Conservation (phyloP, 495 filamentous ascomycete species). For the Aspergillus baeticus region DNA sequence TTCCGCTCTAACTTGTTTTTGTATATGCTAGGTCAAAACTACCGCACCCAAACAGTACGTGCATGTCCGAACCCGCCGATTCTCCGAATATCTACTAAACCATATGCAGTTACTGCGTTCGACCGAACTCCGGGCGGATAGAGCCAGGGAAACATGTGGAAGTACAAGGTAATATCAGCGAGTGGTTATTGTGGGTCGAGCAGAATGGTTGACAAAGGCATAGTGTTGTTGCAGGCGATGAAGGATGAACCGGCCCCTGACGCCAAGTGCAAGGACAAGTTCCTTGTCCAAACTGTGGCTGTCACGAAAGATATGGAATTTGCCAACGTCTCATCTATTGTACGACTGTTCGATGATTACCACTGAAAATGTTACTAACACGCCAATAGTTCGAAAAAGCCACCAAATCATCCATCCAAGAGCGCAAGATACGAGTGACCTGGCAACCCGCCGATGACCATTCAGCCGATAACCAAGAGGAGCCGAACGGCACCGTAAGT, state of each 20-base stretch:
- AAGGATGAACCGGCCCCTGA: slow-evolving; percentile 86
- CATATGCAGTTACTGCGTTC: slow-evolving; percentile 84
- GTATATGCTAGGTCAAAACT: slow-evolving; percentile 79
- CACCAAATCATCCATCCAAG: slow-evolving; percentile 74
- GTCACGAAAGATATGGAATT: slow-evolving; percentile 84
- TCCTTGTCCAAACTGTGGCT: slow-evolving; percentile 90
- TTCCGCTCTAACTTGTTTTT: slow-evolving; percentile 20
- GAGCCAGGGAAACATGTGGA: slow-evolving; percentile 84
- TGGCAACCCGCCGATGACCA: slow-evolving; percentile 65
- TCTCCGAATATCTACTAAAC: slow-evolving; percentile 24
- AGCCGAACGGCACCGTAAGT: slow-evolving; percentile 49
- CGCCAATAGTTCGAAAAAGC: slow-evolving; percentile 60
- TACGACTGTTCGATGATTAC: slow-evolving; percentile 45
- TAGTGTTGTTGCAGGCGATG: slow-evolving; percentile 96
- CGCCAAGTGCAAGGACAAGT: slow-evolving; percentile 94
- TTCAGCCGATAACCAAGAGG: slow-evolving; percentile 35
- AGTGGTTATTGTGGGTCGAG: background rate
- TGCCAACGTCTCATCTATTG: slow-evolving; percentile 73
- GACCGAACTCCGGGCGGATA: slow-evolving; percentile 94
- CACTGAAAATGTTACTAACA: slow-evolving; percentile 16
- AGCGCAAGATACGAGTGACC: slow-evolving; percentile 93
- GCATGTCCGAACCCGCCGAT: slow-evolving; percentile 4
- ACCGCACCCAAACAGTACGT: slow-evolving; percentile 98
- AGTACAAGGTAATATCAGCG: slow-evolving; percentile 71
- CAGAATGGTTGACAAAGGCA: slow-evolving; percentile 11